Percentiles rank a stretch among this genome's conserved stretches.
Conservation (phyloP, 129 eudicot species). For the Solidago caesia region DNA sequence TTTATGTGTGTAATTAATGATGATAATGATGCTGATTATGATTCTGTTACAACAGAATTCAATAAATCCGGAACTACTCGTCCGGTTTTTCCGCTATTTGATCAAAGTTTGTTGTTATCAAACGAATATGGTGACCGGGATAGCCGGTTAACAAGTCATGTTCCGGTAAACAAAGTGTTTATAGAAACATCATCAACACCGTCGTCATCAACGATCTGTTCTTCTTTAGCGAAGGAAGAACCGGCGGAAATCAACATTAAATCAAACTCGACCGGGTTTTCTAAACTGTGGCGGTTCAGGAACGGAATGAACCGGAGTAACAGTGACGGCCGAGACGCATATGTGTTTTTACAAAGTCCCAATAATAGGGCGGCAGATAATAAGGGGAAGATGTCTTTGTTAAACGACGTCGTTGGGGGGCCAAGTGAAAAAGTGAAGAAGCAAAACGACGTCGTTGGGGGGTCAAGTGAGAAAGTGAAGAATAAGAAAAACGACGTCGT, state of each 20-base stretch:
- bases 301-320: constrained; percentile 59
- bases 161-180: constrained; percentile 55
- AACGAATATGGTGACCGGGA: constrained; percentile 23
- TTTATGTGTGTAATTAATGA: constrained; percentile 33
- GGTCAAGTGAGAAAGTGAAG: constrained; percentile 22
- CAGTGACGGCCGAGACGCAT: constrained; percentile 91
- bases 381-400: background rate
- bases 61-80: constrained; percentile 46
- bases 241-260: constrained; percentile 54
- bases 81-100: constrained; percentile 54
- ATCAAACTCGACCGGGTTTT: constrained; percentile 95
- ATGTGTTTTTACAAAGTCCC: constrained; percentile 58
- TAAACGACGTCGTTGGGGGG: constrained; percentile 16
- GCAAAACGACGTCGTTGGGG: constrained; percentile 2
- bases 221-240: too few species aligned
- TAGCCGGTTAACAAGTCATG: constrained; percentile 37
- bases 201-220: constrained; percentile 1
- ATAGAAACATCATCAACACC: constrained; percentile 32
- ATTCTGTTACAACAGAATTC: constrained; percentile 27
- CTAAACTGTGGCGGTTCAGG: constrained; percentile 79
- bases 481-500: constrained; percentile 3
- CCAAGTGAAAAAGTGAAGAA: constrained; percentile 24
- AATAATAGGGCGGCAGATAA: background rate
- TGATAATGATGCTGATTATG: constrained; percentile 14
- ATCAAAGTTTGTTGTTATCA: constrained; percentile 35